Conservation (phyloP, 208 protist species). For the Trypanosoma congolense region DNA sequence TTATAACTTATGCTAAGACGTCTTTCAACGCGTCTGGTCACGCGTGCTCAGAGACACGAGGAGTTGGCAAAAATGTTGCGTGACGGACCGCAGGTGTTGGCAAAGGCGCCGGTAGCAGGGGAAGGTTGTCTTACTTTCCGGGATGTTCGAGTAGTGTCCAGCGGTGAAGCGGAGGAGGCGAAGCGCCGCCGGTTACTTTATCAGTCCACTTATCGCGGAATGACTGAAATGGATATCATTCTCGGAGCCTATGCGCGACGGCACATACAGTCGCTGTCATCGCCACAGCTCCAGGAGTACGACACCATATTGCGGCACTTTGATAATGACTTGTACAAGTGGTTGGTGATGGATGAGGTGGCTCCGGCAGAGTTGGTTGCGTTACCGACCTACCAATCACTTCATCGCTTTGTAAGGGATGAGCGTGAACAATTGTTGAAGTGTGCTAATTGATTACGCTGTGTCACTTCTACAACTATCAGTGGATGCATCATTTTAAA, state of each 20-base stretch:
- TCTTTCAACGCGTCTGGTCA: conserved; percentile 7
- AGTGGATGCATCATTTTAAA: too few species aligned
- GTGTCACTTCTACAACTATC: neutral
- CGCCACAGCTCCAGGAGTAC: conserved; percentile 68
- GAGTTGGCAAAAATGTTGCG: conserved; percentile 25
- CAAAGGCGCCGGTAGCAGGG: conserved; percentile 22
- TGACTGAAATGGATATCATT: conserved; percentile 90
- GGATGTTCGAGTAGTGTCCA: conserved; percentile 49
- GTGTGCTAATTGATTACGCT: conserved; percentile 6
- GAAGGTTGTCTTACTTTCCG: conserved; percentile 47
- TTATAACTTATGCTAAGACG: conserved; percentile 11
- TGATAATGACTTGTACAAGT: conserved; percentile 83
- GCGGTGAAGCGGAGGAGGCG: conserved; percentile 47
- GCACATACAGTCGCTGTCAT: conserved; percentile 38
- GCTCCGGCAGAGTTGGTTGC: conserved; percentile 43
- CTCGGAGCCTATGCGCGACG: conserved; percentile 73
- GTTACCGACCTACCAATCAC: conserved; percentile 35
- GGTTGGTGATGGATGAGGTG: conserved; percentile 66
- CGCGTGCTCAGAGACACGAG: conserved; percentile 20
- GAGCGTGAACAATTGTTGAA: conserved; percentile 58
- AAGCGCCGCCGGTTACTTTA: conserved; percentile 76
- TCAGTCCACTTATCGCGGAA: conserved; percentile 81
- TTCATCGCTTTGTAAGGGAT: conserved; percentile 55
- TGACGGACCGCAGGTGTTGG: conserved; percentile 12
- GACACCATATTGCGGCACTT: conserved; percentile 78